Evolutionary conservation across 2,329 filamentous ascomycete genomes (phyloP).

Genomic region (Teratosphaeria gauchensis): DNA sequence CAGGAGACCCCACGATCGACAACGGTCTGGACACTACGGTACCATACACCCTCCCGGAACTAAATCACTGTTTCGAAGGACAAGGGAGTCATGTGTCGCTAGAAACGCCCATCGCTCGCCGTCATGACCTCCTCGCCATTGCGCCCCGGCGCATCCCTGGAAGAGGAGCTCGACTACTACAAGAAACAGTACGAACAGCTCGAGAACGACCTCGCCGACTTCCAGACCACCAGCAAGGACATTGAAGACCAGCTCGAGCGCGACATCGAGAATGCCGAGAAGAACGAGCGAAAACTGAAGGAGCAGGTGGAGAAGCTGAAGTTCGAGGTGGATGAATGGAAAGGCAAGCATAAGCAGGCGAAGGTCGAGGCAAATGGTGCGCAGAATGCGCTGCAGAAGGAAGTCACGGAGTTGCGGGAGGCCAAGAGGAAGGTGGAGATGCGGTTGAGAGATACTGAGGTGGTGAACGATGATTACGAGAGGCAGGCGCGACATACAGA

Average conservation of each 20-base stretch:
- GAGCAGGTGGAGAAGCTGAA: constrained; percentile 76
- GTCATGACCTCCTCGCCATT: constrained; percentile 28
- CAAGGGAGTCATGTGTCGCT: constrained; percentile 20
- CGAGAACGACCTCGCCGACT: constrained; percentile 84
- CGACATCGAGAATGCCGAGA: constrained; percentile 91
- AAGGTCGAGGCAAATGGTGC: constrained; percentile 78
- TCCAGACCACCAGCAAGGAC: constrained; percentile 87
- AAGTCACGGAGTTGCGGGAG: constrained; percentile 86
- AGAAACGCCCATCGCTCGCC: constrained; percentile 18
- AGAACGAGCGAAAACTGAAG: constrained; percentile 74
- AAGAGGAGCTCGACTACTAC: constrained; percentile 85
- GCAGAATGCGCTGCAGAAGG: constrained; percentile 83
- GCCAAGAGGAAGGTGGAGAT: constrained; percentile 71
- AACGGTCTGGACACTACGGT: background rate
- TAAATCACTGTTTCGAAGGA: background rate
- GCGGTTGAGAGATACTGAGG: constrained; percentile 85
- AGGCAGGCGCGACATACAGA: constrained; percentile 91
- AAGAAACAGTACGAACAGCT: constrained; percentile 91
- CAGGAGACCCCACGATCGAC: background rate
- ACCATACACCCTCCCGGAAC: background rate
- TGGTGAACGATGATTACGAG: constrained; percentile 97
- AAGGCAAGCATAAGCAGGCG: constrained; percentile 95
- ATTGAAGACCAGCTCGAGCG: constrained; percentile 90
- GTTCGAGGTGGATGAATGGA: constrained; percentile 97
- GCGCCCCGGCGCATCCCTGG: constrained; percentile 32